Evolutionary conservation across 2,329 filamentous ascomycete genomes (phyloP).

Genomic region (Bisporella sp.): DNA sequence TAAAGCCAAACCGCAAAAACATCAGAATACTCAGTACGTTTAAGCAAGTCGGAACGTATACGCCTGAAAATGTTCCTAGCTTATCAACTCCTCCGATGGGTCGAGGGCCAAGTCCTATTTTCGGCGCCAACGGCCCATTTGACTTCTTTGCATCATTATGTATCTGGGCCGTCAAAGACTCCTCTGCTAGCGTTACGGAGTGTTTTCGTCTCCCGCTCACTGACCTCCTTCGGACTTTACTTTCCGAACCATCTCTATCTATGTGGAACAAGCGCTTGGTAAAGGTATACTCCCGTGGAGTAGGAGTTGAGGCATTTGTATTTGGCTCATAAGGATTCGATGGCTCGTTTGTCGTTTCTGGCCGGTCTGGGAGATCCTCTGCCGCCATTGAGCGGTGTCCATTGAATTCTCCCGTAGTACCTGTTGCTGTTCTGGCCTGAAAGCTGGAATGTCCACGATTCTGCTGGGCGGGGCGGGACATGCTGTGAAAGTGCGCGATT

Average conservation of each 20-base stretch:
- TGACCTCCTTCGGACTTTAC: constrained; percentile 7
- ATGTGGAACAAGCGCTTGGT: constrained; percentile 18
- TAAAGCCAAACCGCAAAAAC: constrained; percentile 83
- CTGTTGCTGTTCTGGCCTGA: constrained; percentile 35
- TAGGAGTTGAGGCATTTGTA: constrained; percentile 18
- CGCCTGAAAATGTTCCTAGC: constrained; percentile 68
- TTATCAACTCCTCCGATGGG: constrained; percentile 43
- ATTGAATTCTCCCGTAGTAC: constrained; percentile 36
- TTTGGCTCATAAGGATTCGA: constrained; percentile 22
- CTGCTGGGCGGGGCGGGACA: neutral
- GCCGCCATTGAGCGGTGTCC: constrained; percentile 27
- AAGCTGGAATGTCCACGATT: constrained; percentile 32
- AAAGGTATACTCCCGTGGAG: constrained; percentile 17
- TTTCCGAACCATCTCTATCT: constrained; percentile 6
- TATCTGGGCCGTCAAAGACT: constrained; percentile 19
- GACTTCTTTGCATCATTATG: constrained; percentile 20
- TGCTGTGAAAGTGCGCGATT: too few relatives aligned
- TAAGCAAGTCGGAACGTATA: constrained; percentile 82
- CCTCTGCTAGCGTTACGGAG: constrained; percentile 6
- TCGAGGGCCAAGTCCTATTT: constrained; percentile 32
- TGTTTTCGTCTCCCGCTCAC: constrained; percentile 8
- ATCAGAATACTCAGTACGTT: constrained; percentile 88
- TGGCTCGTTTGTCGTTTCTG: neutral
- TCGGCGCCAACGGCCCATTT: constrained; percentile 28
- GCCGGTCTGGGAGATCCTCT: constrained; percentile 1